phyloP scores from a whole-genome alignment of 148 eudicot genomes.

The Chenopodium quinoa region DNA sequence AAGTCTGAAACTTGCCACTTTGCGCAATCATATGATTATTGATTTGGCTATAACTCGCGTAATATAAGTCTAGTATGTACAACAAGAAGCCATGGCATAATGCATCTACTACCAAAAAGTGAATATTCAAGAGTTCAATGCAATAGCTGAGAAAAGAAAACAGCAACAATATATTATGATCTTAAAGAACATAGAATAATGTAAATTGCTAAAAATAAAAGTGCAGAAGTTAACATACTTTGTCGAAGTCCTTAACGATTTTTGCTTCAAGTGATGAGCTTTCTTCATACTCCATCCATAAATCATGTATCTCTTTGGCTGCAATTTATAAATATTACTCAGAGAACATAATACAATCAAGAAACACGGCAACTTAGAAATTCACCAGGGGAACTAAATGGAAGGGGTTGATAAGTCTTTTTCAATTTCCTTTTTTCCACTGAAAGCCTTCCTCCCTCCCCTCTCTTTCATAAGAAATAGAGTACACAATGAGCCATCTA shows the following conservation, averaged over 20 bases:
- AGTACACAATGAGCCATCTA: conserved; percentile 8
- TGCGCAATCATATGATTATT: background rate
- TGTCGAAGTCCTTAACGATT: conserved; percentile 92
- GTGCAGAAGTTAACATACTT: conserved; percentile 36
- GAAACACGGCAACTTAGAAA: background rate
- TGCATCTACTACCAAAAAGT: background rate
- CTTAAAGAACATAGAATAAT: background rate
- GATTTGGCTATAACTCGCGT: background rate
- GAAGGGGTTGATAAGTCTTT: background rate
- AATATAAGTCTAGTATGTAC: background rate
- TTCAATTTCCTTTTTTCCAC: background rate
- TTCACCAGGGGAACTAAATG: background rate
- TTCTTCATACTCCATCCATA: conserved; percentile 98
- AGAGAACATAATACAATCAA: conserved; percentile 12
- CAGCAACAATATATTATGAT: background rate
- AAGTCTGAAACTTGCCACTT: background rate
- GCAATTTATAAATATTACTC: conserved; percentile 17
- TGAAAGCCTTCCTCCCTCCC: background rate
- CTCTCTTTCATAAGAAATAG: background rate
- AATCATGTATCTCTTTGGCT: conserved; percentile 80
- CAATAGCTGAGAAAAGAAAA: background rate
- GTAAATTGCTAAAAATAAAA: background rate
- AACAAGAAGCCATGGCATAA: background rate
- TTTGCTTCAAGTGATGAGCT: conserved; percentile 83
- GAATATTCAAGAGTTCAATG: background rate